These are phyloP conservation scores for Penicillium sp. DNA, from an alignment of 2,329 filamentous ascomycete genomes.

Conservation along the genomic window DNA sequence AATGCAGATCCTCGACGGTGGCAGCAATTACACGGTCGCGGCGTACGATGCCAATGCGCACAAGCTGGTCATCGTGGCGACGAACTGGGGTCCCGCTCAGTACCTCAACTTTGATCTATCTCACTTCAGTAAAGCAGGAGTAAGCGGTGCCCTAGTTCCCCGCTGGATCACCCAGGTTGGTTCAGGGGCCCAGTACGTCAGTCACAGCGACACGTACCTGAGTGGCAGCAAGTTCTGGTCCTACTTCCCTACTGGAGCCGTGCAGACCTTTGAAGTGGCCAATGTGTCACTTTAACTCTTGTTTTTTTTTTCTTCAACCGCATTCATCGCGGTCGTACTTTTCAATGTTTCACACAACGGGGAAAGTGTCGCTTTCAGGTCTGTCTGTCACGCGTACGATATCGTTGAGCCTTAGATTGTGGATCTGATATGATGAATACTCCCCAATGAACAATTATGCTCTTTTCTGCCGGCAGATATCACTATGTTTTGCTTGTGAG, in stretches of 20 bases:
- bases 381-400: too few relatives aligned
- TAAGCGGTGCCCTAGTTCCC: slow-evolving; percentile 4
- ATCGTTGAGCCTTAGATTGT: too few relatives aligned
- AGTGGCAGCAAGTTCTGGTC: slow-evolving; percentile 3
- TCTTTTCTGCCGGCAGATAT: too few relatives aligned
- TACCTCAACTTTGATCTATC: slow-evolving; percentile 11
- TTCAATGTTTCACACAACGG: background rate
- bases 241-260: slow-evolving; percentile 2
- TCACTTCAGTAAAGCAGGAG: slow-evolving; percentile 4
- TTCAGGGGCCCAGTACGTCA: slow-evolving; percentile 5
- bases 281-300: background rate
- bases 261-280: slow-evolving; percentile 11
- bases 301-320: background rate
- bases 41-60: slow-evolving; percentile 5
- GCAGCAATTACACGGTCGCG: slow-evolving; percentile 5
- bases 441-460: too few relatives aligned
- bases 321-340: background rate
- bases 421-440: too few relatives aligned
- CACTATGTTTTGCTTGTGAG: too few relatives aligned
- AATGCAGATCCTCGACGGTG: slow-evolving; percentile 8
- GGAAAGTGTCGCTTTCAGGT: too few relatives aligned
- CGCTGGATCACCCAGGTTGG: slow-evolving; percentile 6
- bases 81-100: slow-evolving; percentile 7
- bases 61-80: slow-evolving; percentile 10
- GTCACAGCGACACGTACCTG: slow-evolving; percentile 1